Percentiles rank a stretch among this genome's conserved stretches.
phyloP scores from a whole-genome alignment of 2,329 filamentous ascomycete species.

The Emergomyces orientalis region DNA sequence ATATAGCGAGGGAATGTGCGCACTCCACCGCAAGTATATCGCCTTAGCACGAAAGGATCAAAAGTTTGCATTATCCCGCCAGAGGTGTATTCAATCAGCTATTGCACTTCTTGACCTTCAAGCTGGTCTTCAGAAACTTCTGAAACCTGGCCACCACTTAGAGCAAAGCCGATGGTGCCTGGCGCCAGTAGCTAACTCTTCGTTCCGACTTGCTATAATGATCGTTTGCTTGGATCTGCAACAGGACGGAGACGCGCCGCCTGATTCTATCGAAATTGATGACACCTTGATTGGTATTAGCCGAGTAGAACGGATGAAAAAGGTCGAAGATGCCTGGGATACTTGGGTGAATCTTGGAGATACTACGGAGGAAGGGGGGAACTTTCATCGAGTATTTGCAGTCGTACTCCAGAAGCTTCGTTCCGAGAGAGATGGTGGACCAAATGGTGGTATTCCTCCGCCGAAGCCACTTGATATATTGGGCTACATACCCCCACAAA shows the following conservation, averaged over 20 bases:
- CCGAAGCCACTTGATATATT: neutral
- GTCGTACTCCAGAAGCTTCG: neutral
- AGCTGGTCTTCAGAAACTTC: conserved; percentile 34
- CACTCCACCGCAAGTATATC: conserved; percentile 31
- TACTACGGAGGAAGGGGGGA: neutral
- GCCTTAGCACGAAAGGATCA: conserved; percentile 21
- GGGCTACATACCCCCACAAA: neutral
- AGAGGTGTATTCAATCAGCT: conserved; percentile 38
- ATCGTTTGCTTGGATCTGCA: conserved; percentile 39
- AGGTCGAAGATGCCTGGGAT: neutral
- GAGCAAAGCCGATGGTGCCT: conserved; percentile 37
- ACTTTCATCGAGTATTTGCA: neutral
- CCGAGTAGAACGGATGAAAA: conserved; percentile 1
- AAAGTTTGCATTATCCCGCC: conserved; percentile 33
- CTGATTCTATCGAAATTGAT: neutral
- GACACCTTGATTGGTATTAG: neutral
- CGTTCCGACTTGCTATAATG: conserved; percentile 42
- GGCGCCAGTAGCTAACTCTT: conserved; percentile 36
- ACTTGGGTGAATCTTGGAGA: neutral
- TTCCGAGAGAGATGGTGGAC: neutral
- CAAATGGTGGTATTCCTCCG: neutral
- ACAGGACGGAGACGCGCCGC: conserved; percentile 15
- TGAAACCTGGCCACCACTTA: conserved; percentile 33
- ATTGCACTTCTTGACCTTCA: conserved; percentile 37
- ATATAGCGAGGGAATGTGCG: conserved; percentile 25